Evolutionary conservation across 176 grass and related monocot species (phyloP).

Genomic region (Saccharum officinarum): DNA sequence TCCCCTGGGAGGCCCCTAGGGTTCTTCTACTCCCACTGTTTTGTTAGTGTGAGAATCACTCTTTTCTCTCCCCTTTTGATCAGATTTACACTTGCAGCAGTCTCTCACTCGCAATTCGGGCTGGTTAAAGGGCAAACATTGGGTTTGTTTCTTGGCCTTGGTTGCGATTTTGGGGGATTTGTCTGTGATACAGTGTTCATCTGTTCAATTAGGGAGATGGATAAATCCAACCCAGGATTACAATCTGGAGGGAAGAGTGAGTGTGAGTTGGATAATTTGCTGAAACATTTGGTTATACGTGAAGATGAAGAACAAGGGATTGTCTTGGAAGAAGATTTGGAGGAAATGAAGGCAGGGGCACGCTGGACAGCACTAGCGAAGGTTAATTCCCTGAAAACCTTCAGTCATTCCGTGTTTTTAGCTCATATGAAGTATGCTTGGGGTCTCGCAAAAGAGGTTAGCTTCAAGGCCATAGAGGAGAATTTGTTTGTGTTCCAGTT

Average conservation of each 20-base stretch:
- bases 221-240: neutral
- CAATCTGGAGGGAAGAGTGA: neutral
- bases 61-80: no score
- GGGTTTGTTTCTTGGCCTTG: constrained; percentile 5
- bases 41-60: no score
- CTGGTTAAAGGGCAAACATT: neutral
- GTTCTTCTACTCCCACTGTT: no score
- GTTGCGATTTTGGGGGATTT: neutral
- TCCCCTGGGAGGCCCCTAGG: no score
- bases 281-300: no score
- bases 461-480: neutral
- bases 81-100: no score
- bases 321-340: neutral
- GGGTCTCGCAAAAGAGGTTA: neutral
- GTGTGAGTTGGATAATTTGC: neutral
- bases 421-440: neutral
- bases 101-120: neutral
- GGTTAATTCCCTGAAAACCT: neutral
- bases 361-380: neutral
- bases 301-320: neutral
- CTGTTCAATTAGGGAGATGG: neutral
- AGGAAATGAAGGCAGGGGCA: neutral
- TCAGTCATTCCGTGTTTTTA: neutral
- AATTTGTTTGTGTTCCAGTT: neutral
- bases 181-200: no score